These are phyloP conservation scores for Purshia tridentata DNA, from an alignment of 306 rosid species.

Conservation along the genomic window DNA sequence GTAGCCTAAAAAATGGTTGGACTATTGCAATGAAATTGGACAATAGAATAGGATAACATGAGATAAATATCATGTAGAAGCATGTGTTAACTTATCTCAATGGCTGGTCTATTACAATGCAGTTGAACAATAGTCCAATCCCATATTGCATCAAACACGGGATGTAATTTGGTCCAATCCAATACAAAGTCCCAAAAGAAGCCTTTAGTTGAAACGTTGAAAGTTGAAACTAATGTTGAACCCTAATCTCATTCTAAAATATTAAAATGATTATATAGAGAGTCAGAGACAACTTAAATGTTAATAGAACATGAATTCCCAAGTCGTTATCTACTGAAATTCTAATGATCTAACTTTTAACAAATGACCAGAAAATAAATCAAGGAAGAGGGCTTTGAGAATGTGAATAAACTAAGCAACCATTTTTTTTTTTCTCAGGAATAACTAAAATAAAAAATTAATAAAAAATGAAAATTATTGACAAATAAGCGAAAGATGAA, in stretches of 20 bases:
- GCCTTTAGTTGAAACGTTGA: too few relatives aligned
- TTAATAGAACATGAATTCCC: too few relatives aligned
- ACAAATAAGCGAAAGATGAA: too few relatives aligned
- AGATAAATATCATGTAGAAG: neutral
- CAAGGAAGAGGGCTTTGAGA: neutral
- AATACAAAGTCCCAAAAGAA: too few relatives aligned
- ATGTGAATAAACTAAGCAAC: neutral
- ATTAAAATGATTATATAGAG: too few relatives aligned
- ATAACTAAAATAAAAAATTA: neutral
- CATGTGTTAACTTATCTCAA: neutral
- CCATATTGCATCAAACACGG: too few relatives aligned
- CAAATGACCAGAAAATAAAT: neutral
- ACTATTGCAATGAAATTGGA: neutral
- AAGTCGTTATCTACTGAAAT: too few relatives aligned
- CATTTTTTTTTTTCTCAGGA: neutral
- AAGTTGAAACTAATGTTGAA: too few relatives aligned
- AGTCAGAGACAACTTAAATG: too few relatives aligned
- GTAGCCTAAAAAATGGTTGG: neutral
- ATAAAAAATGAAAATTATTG: neutral
- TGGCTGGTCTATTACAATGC: neutral
- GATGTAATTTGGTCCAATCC: too few relatives aligned
- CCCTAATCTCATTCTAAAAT: too few relatives aligned
- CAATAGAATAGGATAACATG: neutral
- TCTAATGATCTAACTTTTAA: too few relatives aligned
- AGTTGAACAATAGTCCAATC: neutral